Evolutionary conservation across 768 basidiomycete species (phyloP), one percentile per base, ranked within the genome.

Genomic region (Gelatoporia subvermispora): DNA sequence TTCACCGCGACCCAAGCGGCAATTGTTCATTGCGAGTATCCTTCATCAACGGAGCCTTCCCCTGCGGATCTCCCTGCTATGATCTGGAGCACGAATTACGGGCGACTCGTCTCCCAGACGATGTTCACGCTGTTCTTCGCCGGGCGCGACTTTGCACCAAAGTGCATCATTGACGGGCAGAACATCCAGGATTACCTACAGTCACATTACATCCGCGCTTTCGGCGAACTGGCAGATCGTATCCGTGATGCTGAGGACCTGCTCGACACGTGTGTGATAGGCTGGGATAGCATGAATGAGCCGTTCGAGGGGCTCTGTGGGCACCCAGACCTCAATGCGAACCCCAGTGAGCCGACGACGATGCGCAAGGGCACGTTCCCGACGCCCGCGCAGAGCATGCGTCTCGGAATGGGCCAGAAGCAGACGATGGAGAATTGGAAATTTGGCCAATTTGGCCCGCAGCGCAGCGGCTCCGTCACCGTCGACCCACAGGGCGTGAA

Each of bases 31-130:
- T 84, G 79, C 66, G 94, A 98, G 69, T 98, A 91, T 66, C 85
- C 91, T 0, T 60, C 72, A 7, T 67, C 84, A 0, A 73, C 75
- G 39, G 60, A 66, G 0, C 76, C 90, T 4, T 74, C 86, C 55
- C 93, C 95, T 0, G 74, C 79, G 2, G 63, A 78, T 0, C 76
- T 93, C 52, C 95, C 96, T 4, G 82, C 87, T 41, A 99, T 99
- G 96, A 80, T 93, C 52, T 99, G 96, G 96, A 82, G 84, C 7
- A 97, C 95, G 21, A 97, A 98, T 63, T 97, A 97, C 62, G 82
- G 88, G 36, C 89, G 88, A 16, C 82, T 97, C 23, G 79, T 86
- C 43, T 82, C 83, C 17, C 88, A 93, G 62, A 95, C 93, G 10
- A 63, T 96, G 45, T 95, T 95, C 71, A 93, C 95, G 7, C 78